A percentile compares a stretch with the other conserved stretches of the same genome.
Evolutionary conservation across 306 rosid genomes (phyloP).

Genomic region (Trifolium repens): DNA sequence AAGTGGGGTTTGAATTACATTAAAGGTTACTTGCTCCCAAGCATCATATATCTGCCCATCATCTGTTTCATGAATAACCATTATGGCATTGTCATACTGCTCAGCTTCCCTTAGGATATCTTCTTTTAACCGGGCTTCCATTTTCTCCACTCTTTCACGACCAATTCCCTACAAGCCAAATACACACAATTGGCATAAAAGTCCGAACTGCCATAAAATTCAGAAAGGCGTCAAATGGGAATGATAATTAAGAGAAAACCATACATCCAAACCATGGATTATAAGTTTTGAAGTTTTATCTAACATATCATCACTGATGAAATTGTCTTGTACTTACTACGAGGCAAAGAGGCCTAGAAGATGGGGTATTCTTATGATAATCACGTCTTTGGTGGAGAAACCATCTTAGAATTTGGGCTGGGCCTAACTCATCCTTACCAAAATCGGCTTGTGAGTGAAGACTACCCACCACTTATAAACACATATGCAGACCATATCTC

Average conservation of each 20-base stretch:
- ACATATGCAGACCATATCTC: not conserved
- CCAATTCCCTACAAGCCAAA: conserved; percentile 74
- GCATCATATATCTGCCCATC: conserved; percentile 84
- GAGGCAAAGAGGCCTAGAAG: conserved; percentile 8
- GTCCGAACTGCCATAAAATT: conserved; percentile 20
- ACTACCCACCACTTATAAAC: conserved; percentile 2
- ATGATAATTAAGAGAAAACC: not conserved
- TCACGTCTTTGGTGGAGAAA: conserved; percentile 14
- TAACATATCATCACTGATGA: not conserved
- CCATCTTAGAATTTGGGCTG: not conserved
- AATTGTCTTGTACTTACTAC: not conserved
- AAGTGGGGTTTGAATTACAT: conserved; percentile 84
- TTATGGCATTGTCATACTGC: conserved; percentile 77
- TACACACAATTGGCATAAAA: conserved; percentile 38
- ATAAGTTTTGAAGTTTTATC: conserved; percentile 23
- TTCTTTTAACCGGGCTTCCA: conserved; percentile 91
- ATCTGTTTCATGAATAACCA: conserved; percentile 92
- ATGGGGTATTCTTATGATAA: conserved; percentile 19
- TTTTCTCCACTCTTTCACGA: conserved; percentile 86
- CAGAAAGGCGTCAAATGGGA: conserved; percentile 21
- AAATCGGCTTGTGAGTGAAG: not conserved
- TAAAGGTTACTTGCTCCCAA: conserved; percentile 77
- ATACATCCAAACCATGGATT: conserved; percentile 22
- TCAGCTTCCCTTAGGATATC: conserved; percentile 87
- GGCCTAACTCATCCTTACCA: not conserved